Percentiles rank a stretch among this genome's conserved stretches.
Conservation (phyloP, 176 grass and related monocot species). For the Musa itinerans region DNA sequence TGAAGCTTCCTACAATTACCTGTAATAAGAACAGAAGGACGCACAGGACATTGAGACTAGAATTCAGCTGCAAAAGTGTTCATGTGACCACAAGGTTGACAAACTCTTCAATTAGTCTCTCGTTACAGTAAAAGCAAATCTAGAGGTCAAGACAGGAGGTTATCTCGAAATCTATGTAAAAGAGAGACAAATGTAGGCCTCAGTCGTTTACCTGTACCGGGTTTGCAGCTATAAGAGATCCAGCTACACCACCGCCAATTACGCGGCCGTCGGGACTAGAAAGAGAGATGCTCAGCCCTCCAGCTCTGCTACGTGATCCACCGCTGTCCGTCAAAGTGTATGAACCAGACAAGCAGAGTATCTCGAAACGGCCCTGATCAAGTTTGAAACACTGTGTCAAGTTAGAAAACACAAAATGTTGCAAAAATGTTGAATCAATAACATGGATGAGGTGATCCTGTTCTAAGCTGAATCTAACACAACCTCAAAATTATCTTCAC, state of each 20-base stretch:
- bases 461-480: not conserved
- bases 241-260: conserved; percentile 71
- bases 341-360: conserved; percentile 83
- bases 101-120: not conserved
- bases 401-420: not conserved
- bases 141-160: too few relatives aligned
- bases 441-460: not conserved
- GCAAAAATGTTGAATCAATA: not conserved
- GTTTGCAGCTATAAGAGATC: conserved; percentile 64
- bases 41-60: too few relatives aligned
- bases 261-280: conserved; percentile 67
- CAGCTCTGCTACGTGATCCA: conserved; percentile 18
- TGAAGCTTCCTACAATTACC: conserved; percentile 77
- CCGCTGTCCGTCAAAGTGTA: conserved; percentile 62
- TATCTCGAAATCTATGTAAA: too few relatives aligned
- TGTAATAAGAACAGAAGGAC: not conserved
- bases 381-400: not conserved
- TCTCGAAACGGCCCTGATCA: conserved; percentile 77
- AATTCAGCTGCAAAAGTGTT: too few relatives aligned
- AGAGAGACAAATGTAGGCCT: too few relatives aligned
- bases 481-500: not conserved
- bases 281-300: conserved; percentile 66
- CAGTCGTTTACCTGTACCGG: conserved; percentile 61
- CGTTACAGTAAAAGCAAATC: conserved; percentile 5
- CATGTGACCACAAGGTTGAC: too few relatives aligned